Evolutionary conservation across 2,329 filamentous ascomycete species (phyloP), one percentile per base, ranked within the genome.

Genomic region (Fusarium buharicum): DNA sequence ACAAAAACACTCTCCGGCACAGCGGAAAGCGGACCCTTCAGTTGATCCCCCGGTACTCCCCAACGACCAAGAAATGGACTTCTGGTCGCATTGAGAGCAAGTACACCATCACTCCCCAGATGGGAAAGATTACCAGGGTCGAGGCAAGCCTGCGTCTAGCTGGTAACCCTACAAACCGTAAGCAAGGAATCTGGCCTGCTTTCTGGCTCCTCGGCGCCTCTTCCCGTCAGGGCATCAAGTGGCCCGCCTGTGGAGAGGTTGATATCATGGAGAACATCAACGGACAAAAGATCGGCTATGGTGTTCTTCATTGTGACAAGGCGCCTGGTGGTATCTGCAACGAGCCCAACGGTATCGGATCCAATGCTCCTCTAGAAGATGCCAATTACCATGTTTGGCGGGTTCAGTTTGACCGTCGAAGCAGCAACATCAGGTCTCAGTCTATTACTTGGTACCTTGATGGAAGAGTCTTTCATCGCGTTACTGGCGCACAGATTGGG

Each of bases 241-340:
- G 84, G 84, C 84, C 84, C 0, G 49, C 57, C 9, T 82, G 81
- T 55, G 84, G 84, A 58, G 84, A 86, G 76, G 75, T 86, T 45
- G 84, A 86, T 69, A 81, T 86, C 64, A 76, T 86, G 70, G 84
- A 86, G 76, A 80, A 79, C 53, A 73, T 85, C 66, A 83, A 85
- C 72, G 84, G 84, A 10, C 50, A 75, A 36, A 71, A 73, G 4
- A 76, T 74, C 2, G 83, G 74, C 11, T 78, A 81, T 49, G 83
- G 81, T 24, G 84, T 81, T 9, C 73, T 81, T 3, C 84, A 86
- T 75, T 86, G 84, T 73, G 81, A 81, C 20, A 58, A 59, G 17
- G 58, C 69, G 5, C 70, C 72, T 5, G 82, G 81, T 16, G 82
- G 82, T 6, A 73, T 79, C 33, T 86, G 84, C 76, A 78, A 81